These are phyloP conservation scores for Cryptomeria japonica DNA, from an alignment of 75 land plant genomes.

Conservation along the genomic window DNA sequence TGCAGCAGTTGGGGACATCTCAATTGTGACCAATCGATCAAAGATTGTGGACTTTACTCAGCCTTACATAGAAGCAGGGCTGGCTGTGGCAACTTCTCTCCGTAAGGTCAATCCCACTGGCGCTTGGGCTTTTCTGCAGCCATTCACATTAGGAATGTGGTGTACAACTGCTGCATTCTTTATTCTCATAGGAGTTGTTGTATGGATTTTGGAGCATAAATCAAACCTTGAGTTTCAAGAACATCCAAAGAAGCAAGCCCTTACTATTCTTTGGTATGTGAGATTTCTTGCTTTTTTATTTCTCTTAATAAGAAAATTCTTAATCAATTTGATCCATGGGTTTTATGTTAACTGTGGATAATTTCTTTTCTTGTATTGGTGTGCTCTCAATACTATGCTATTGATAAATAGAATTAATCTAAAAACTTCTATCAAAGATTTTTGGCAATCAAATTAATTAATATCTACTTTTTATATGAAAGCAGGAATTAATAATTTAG, in stretches of 20 bases:
- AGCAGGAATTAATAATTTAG: no score
- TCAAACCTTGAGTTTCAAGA: slow-evolving; percentile 63
- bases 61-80: slow-evolving; percentile 58
- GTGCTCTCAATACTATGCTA: no score
- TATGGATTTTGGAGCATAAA: slow-evolving; percentile 65
- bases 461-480: no score
- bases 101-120: slow-evolving; percentile 20
- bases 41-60: slow-evolving; percentile 57
- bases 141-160: slow-evolving; percentile 59
- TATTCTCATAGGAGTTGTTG: slow-evolving; percentile 47
- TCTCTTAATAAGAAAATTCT: not conserved
- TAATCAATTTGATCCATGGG: not conserved
- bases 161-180: slow-evolving; percentile 44
- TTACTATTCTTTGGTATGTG: slow-evolving; percentile 53
- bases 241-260: slow-evolving; percentile 50
- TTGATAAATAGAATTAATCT: no score
- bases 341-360: not conserved
- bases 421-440: no score
- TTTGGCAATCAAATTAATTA: no score
- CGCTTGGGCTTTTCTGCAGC: slow-evolving; percentile 53
- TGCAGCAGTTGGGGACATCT: slow-evolving; percentile 56
- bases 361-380: no score
- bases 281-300: not conserved
- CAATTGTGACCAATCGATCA: slow-evolving; percentile 15
- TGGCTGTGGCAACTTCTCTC: not conserved